These are phyloP conservation scores for Pyrenochaeta sp. DNA, from an alignment of 2,329 filamentous ascomycete genomes.

Conservation along the genomic window DNA sequence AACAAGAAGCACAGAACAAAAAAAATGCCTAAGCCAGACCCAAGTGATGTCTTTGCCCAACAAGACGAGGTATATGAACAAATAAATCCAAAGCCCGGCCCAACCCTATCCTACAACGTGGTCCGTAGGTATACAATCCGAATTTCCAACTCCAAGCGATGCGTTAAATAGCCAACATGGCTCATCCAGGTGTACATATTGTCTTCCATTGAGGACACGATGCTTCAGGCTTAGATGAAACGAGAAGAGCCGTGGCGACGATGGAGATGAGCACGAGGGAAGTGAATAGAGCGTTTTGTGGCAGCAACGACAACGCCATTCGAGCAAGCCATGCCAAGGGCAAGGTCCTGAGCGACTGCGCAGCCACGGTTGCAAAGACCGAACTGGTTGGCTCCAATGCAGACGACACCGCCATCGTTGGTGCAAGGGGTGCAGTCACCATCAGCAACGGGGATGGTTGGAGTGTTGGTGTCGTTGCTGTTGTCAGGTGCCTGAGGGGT, in stretches of 20 bases:
- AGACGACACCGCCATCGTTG: constrained; percentile 53
- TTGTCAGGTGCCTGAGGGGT: constrained; percentile 10
- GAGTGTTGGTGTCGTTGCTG: constrained; percentile 9
- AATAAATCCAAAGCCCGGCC: constrained; percentile 18
- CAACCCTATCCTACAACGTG: constrained; percentile 12
- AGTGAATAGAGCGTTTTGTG: constrained; percentile 24
- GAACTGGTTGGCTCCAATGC: constrained; percentile 53
- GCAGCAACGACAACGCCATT: constrained; percentile 37
- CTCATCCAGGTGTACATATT: constrained; percentile 10
- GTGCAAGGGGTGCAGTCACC: constrained; percentile 47
- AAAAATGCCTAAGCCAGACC: constrained; percentile 15
- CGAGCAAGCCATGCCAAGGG: constrained; percentile 53
- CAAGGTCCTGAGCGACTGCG: constrained; percentile 52
- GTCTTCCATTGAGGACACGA: constrained; percentile 4
- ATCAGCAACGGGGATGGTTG: constrained; percentile 13
- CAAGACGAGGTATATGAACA: constrained; percentile 25
- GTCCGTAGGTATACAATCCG: constrained; percentile 15
- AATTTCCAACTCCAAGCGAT: constrained; percentile 34
- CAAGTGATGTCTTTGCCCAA: constrained; percentile 14
- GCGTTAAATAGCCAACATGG: constrained; percentile 19
- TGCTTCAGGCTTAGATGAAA: constrained; percentile 24
- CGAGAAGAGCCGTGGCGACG: constrained; percentile 37
- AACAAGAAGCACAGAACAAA: constrained; percentile 10
- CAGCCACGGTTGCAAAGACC: constrained; percentile 56
- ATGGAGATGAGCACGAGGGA: constrained; percentile 39